These are phyloP conservation scores for Ramaria sp. DNA, from an alignment of 768 basidiomycete genomes.

Conservation along the genomic window DNA sequence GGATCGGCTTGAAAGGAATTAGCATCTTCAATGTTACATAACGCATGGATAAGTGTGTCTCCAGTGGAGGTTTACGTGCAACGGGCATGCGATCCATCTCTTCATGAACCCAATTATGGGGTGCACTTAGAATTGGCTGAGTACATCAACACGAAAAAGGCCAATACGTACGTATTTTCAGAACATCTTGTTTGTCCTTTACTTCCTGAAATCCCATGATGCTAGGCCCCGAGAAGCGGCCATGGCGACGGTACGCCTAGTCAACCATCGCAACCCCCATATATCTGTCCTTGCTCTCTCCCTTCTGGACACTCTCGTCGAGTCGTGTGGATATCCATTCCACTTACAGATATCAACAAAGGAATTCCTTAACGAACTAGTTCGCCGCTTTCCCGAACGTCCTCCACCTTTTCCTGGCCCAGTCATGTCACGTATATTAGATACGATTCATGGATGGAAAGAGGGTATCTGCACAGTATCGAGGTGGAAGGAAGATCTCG, in stretches of 20 bases:
- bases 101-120: slow-evolving; percentile 85
- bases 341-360: slow-evolving; percentile 96
- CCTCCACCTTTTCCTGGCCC: slow-evolving; percentile 92
- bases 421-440: slow-evolving; percentile 90
- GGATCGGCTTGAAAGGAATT: not conserved
- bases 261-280: slow-evolving; percentile 91
- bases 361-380: slow-evolving; percentile 97
- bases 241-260: slow-evolving; percentile 70
- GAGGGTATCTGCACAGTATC: slow-evolving; percentile 82
- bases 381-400: slow-evolving; percentile 93
- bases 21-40: not conserved
- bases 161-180: slow-evolving; percentile 65
- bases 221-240: slow-evolving; percentile 83
- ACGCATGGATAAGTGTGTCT: slow-evolving; percentile 22
- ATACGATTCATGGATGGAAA: slow-evolving; percentile 90
- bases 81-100: slow-evolving; percentile 77
- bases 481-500: slow-evolving; percentile 92
- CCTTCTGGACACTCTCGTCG: slow-evolving; percentile 84
- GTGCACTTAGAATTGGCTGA: slow-evolving; percentile 91
- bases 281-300: slow-evolving; percentile 77
- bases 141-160: slow-evolving; percentile 88
- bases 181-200: not conserved
- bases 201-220: not conserved
- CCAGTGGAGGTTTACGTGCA: slow-evolving; percentile 63
- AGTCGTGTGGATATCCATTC: slow-evolving; percentile 93